Base-by-base conservation (phyloP, 2,329 filamentous ascomycete species). In the Kalaharituber pfeilii region DNA sequence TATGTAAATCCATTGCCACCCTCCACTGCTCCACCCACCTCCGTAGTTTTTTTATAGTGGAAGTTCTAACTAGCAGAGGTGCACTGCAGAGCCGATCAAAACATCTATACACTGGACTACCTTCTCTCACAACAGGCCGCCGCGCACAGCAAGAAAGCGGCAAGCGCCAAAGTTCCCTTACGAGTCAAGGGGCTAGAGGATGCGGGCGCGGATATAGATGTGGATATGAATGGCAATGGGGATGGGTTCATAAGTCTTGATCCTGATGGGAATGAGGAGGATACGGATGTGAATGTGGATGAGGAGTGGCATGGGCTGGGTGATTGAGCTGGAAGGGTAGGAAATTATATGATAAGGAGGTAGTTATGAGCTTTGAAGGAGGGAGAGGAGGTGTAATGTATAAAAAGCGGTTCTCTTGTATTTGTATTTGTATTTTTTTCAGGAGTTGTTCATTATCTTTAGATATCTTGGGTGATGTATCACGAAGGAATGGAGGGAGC, bases 81-180 rank as follows among this genome's bases (percentile, higher is more conserved):
- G n/a, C 24, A 18, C 18, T 9, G 44, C 18, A 64, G 62, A 28
- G 85, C 85, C 0, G 87, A 95, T 62, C 84, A 88, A 67, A 96
- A 95, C 64, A 75, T 83, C 51, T 93, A 94, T 70, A 83, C 84
- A 67, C 80, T 95, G 53, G 86, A 94, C 65, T 95, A 93, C 65
- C 71, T 95, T 28, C 70, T 83, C 2, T 72, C 71, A 18, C 75
- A 76, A 65, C 74, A 75, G 8, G 62, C 67, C 5, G 64, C 69
- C 8, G 33, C 33, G 29, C n/a, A 52, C 5, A 25, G 22, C 18
- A 45, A 5, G 15, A 52, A 47, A 27, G 2, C 1, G 20, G 33
- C 3, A 18, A 39, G 20, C 7, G 15, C 20, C 33, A 39, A 27
- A 49, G 15, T 27, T 39, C 33, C 33, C 33, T 18, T 39, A 39